Evolutionary conservation across 345 rosid genomes (phyloP), one percentile per base, ranked within the genome.

Genomic region (Mercurialis annua): DNA sequence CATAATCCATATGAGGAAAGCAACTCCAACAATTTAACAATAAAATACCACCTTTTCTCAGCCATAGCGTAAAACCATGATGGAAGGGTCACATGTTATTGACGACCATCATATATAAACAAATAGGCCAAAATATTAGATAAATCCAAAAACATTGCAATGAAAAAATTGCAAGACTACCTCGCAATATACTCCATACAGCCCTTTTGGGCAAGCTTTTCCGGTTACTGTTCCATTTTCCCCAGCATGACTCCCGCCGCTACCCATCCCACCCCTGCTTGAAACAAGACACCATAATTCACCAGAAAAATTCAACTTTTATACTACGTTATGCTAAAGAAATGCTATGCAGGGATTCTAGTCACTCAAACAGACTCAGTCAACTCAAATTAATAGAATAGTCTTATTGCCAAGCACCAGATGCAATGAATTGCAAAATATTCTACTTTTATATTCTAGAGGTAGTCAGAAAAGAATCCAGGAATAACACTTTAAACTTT

Each of bases 181-280:
- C 94, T 82, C 66, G 59, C 99, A 95, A 81, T 90, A 95, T 69
- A 71, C 85, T 68, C 99, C 99, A 61, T 84, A 87, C 59, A 92
- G 90, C 70, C 98, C 99, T 72, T 78, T 81, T 10, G 99, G 99
- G 73, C 99, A 95, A 69, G 93, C 86, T 69, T 86, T 90, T 57
- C 99, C 99, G n/a, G 87, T 85, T 73, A 85, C 73, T 26, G 97
- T 84, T 71, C 99, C 99, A 70, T 87, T 88, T 86, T 77, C 87
- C 62, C 99, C 98, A 68, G 72, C 72, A 59, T 74, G 81, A 64
- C 59, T 79, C 61, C 77, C 79, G 42, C 75, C 82, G 74, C 77
- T 76, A 17, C 92, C 96, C 53, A 50, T 47, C 44, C 99, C 99
- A 71, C 98, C 98, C 66, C 98, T 95, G 79, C 17, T 66, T 60